phyloP scores from a whole-genome alignment of 352 stramenopile genomes.

The Pythium plurisporium region DNA sequence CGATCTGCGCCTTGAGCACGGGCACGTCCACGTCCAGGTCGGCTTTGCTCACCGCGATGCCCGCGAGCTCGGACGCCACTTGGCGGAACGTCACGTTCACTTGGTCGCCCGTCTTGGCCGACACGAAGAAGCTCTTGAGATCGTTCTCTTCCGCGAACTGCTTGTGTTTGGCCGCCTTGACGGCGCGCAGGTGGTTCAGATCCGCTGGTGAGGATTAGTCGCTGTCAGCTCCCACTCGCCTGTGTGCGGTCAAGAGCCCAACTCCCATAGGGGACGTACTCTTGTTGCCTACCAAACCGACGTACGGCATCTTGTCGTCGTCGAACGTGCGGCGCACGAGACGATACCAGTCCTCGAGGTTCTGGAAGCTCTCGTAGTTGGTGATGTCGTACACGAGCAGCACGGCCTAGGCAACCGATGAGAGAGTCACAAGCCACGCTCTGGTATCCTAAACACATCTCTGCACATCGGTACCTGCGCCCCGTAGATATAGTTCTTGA shows the following conservation, averaged over 20 bases:
- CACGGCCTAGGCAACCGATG: too few relatives aligned
- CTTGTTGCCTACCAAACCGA: slow-evolving; percentile 91
- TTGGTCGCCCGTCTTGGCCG: slow-evolving; percentile 92
- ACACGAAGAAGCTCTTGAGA: slow-evolving; percentile 90
- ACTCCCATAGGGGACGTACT: slow-evolving; percentile 46
- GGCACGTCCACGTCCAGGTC: slow-evolving; percentile 84
- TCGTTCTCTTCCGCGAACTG: slow-evolving; percentile 93
- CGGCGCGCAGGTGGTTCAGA: slow-evolving; percentile 87
- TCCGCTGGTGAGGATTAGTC: slow-evolving; percentile 44
- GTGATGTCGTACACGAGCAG: slow-evolving; percentile 95
- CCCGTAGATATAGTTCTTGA: slow-evolving; percentile 93
- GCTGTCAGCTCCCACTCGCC: background rate
- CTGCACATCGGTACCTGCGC: slow-evolving; percentile 64
- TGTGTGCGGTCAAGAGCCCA: too few relatives aligned
- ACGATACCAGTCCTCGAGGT: slow-evolving; percentile 93
- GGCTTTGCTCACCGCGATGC: slow-evolving; percentile 74
- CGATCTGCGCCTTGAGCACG: slow-evolving; percentile 88
- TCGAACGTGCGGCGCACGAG: slow-evolving; percentile 88
- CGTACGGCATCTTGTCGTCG: slow-evolving; percentile 82
- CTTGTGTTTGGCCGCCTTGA: slow-evolving; percentile 87
- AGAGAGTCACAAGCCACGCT: too few relatives aligned
- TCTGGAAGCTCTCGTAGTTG: slow-evolving; percentile 94
- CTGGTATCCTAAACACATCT: too few relatives aligned
- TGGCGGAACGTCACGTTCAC: slow-evolving; percentile 87
- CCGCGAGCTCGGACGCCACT: slow-evolving; percentile 77